Evolutionary conservation across 352 stramenopile genomes (phyloP).

Genomic region (Thalassiosira mediterranea): DNA sequence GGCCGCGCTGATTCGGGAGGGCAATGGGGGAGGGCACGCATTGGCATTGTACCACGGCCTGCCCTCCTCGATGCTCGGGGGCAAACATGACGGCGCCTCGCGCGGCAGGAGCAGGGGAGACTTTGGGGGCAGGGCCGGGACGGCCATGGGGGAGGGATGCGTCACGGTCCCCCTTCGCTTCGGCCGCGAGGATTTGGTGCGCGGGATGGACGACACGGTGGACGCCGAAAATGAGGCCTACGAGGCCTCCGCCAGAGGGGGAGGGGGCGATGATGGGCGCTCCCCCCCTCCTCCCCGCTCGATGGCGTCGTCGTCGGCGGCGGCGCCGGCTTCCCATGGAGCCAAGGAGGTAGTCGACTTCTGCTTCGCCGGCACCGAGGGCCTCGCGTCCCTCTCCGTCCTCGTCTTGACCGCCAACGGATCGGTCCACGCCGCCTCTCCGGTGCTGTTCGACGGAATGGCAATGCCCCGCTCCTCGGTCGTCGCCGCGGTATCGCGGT

Average conservation of each 20-base stretch:
- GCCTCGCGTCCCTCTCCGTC: constrained; percentile 58
- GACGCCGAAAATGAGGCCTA: constrained; percentile 51
- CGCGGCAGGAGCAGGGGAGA: not conserved
- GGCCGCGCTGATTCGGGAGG: constrained; percentile 58
- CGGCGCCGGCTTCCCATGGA: no score
- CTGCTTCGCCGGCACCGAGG: constrained; percentile 34
- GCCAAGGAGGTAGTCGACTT: constrained; percentile 48
- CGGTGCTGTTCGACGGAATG: constrained; percentile 72
- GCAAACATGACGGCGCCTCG: not conserved
- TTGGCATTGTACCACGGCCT: constrained; percentile 62
- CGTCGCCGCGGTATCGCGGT: constrained; percentile 39
- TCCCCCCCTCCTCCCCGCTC: no score
- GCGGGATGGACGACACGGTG: constrained; percentile 36
- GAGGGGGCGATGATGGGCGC: constrained; percentile 21
- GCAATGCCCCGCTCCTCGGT: constrained; percentile 51
- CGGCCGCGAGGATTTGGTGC: constrained; percentile 52
- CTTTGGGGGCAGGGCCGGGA: not conserved
- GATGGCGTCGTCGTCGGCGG: constrained; percentile 52
- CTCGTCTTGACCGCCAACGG: constrained; percentile 63
- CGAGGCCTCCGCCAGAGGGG: constrained; percentile 10
- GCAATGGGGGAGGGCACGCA: constrained; percentile 28
- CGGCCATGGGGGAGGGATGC: not conserved
- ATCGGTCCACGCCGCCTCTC: constrained; percentile 62
- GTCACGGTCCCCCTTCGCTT: constrained; percentile 56
- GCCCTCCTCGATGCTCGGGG: constrained; percentile 12